Conservation (phyloP, 1,139 yeast genomes). For the Geotrichum phurueaensis region DNA sequence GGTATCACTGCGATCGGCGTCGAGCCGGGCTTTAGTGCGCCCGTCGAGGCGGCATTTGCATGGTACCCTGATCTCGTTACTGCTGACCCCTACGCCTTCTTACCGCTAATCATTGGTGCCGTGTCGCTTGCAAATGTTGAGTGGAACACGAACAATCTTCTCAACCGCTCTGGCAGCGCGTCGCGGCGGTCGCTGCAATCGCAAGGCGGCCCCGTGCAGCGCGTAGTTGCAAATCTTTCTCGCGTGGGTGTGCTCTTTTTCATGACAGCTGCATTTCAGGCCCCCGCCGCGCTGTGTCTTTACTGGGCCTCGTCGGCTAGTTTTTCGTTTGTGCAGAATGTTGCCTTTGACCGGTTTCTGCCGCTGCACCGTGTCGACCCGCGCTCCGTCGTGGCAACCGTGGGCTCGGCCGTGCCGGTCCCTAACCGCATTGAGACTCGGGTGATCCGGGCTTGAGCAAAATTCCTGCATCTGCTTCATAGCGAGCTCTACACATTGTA, state of each 20-base stretch:
- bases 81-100: slow-evolving; percentile 55
- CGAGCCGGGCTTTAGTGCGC: slow-evolving; percentile 46
- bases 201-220: slow-evolving; percentile 45
- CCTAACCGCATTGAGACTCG: slow-evolving; percentile 9
- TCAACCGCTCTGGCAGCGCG: slow-evolving; percentile 30
- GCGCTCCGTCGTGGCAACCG: background rate
- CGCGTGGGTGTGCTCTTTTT: slow-evolving; percentile 71
- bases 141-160: slow-evolving; percentile 61
- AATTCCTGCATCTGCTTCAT: background rate
- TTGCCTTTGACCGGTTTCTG: slow-evolving; percentile 58
- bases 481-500: background rate
- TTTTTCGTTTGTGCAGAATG: slow-evolving; percentile 69
- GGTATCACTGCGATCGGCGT: slow-evolving; percentile 40
- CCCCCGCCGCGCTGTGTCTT: slow-evolving; percentile 71
- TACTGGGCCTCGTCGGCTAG: slow-evolving; percentile 85
- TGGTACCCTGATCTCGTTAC: slow-evolving; percentile 59
- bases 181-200: slow-evolving; percentile 21
- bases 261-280: slow-evolving; percentile 80
- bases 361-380: slow-evolving; percentile 38
- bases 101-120: slow-evolving; percentile 68
- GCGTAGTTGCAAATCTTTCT: slow-evolving; percentile 55
- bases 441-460: background rate
- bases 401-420: slow-evolving; percentile 11
- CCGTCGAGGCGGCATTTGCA: slow-evolving; percentile 44
- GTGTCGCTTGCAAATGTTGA: slow-evolving; percentile 72